Conservation (phyloP, 2,329 filamentous ascomycete species). For the Penicillium sp. region DNA sequence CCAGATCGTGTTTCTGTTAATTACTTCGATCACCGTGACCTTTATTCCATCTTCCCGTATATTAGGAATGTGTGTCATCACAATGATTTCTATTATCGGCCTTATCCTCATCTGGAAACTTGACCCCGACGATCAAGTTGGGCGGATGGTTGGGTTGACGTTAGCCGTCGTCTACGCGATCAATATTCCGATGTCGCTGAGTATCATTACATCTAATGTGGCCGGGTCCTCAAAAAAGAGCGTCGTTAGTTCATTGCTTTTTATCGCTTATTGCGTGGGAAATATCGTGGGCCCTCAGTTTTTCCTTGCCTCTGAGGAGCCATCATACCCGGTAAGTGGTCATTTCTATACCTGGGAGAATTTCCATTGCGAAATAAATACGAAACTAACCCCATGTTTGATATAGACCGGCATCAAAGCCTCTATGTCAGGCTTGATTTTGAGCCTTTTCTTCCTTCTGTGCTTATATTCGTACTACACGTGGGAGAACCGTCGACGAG, state of each 20-base stretch:
- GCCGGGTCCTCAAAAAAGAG: slow-evolving; percentile 33
- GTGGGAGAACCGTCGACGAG: slow-evolving; percentile 14
- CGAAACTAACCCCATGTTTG: neutral
- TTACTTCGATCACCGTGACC: slow-evolving; percentile 18
- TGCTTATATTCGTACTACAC: slow-evolving; percentile 12
- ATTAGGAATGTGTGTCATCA: slow-evolving; percentile 24
- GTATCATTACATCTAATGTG: slow-evolving; percentile 29
- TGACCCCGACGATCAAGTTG: slow-evolving; percentile 16
- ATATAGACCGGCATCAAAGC: slow-evolving; percentile 17
- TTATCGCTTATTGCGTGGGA: slow-evolving; percentile 41
- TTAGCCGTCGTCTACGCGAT: slow-evolving; percentile 28
- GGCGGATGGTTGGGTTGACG: slow-evolving; percentile 27
- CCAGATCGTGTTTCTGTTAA: slow-evolving; percentile 15
- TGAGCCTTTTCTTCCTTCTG: slow-evolving; percentile 16
- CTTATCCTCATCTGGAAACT: slow-evolving; percentile 27
- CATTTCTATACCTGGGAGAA: neutral
- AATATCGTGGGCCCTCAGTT: slow-evolving; percentile 31
- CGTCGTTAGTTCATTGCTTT: slow-evolving; percentile 43
- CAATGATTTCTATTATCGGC: slow-evolving; percentile 24
- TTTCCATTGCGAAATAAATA: neutral
- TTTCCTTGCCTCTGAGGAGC: slow-evolving; percentile 15
- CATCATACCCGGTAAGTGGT: slow-evolving; percentile 14
- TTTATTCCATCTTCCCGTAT: slow-evolving; percentile 22
- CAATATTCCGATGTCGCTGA: slow-evolving; percentile 31
- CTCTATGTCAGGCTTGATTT: slow-evolving; percentile 13